Conservation (phyloP, 192 early-diverging fungal species). For the Entomortierella parvispora region DNA sequence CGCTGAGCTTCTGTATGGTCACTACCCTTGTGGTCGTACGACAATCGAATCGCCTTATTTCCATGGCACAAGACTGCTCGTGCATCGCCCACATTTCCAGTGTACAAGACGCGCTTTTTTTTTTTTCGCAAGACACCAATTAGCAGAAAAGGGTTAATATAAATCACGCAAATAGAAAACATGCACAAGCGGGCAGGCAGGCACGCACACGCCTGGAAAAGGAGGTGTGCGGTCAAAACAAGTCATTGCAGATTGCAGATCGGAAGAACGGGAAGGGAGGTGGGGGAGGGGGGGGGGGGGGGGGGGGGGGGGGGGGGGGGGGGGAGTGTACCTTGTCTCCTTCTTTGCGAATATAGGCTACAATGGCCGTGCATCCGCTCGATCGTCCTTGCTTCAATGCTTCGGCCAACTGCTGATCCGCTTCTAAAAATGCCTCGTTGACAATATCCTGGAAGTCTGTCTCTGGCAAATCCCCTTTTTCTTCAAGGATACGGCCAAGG, state of each 20-base stretch:
- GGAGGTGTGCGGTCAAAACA: not conserved
- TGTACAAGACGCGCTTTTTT: constrained; percentile 83
- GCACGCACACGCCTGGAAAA: too few relatives aligned
- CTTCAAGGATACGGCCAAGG: constrained; percentile 72
- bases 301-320: too few relatives aligned
- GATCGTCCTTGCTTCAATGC: constrained; percentile 73
- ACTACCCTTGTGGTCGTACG: constrained; percentile 99
- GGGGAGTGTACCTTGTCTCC: constrained; percentile 17
- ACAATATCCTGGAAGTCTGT: constrained; percentile 81
- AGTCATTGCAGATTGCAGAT: not conserved
- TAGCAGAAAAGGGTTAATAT: constrained; percentile 1
- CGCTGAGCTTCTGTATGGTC: constrained; percentile 90
- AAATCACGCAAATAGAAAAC: not conserved
- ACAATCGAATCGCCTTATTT: constrained; percentile 85
- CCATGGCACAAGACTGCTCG: constrained; percentile 90
- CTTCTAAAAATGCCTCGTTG: constrained; percentile 83
- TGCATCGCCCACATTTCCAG: constrained; percentile 98
- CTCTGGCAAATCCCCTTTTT: constrained; percentile 63
- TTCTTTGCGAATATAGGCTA: constrained; percentile 73
- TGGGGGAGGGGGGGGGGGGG: too few relatives aligned
- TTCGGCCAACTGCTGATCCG: constrained; percentile 82
- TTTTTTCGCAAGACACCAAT: not conserved
- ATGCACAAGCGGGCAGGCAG: too few relatives aligned
- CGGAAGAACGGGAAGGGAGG: too few relatives aligned
- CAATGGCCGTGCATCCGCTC: constrained; percentile 93